Percentiles rank a stretch among this genome's conserved stretches.
These are phyloP conservation scores for Solanum neorickii DNA, from an alignment of 257 asterid genomes.

Conservation along the genomic window DNA sequence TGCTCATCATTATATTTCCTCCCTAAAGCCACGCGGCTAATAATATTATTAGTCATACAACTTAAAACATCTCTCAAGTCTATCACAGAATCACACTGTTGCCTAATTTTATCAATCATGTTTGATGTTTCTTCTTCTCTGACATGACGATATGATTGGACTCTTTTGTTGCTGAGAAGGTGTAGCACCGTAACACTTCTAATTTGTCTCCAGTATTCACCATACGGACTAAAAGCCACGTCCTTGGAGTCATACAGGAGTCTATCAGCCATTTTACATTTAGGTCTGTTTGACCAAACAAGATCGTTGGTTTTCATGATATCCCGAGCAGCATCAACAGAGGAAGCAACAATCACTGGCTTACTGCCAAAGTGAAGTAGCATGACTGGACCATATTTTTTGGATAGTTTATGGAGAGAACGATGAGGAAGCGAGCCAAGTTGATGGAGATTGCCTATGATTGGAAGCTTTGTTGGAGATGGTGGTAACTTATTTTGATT, in stretches of 20 bases:
- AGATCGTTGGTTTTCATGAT: slow-evolving; percentile 29
- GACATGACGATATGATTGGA: neutral
- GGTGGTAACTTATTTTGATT: slow-evolving; percentile 17
- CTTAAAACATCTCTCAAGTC: neutral
- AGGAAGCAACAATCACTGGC: slow-evolving; percentile 34
- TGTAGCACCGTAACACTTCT: slow-evolving; percentile 6
- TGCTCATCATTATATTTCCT: neutral
- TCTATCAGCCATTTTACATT: neutral
- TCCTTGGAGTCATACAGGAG: neutral
- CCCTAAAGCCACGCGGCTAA: slow-evolving; percentile 2
- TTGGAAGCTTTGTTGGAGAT: slow-evolving; percentile 41
- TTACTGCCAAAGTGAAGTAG: slow-evolving; percentile 33
- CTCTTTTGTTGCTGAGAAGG: slow-evolving; percentile 5
- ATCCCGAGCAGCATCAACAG: slow-evolving; percentile 35
- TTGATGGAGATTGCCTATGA: slow-evolving; percentile 52
- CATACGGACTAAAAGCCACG: neutral
- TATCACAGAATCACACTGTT: neutral
- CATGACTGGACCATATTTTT: slow-evolving; percentile 35
- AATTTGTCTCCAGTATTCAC: slow-evolving; percentile 28
- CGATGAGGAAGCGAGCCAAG: slow-evolving; percentile 22
- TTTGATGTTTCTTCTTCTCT: slow-evolving; percentile 9
- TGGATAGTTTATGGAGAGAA: slow-evolving; percentile 22
- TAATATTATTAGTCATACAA: neutral
- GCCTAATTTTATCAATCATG: neutral
- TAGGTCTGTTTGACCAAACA: slow-evolving; percentile 1